Evolutionary conservation across 768 basidiomycete genomes (phyloP).

Genomic region (Leucocoprinus birnbaumii): DNA sequence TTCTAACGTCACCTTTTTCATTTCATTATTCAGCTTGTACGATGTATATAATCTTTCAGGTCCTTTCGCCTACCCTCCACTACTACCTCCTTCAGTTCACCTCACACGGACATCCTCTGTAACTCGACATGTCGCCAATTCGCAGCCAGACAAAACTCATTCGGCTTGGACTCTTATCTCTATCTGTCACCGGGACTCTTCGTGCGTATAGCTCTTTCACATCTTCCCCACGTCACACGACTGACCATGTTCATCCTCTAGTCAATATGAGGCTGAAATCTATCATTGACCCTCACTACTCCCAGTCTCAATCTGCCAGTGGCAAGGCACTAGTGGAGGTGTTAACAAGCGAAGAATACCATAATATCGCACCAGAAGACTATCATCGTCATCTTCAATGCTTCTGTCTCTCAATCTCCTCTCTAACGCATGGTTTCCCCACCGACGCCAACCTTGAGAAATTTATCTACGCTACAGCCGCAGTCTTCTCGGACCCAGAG

Average conservation of each 20-base stretch:
- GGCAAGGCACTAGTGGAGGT: conserved; percentile 7
- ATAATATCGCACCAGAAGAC: not conserved
- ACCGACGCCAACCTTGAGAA: conserved; percentile 5
- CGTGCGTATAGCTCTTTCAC: not conserved
- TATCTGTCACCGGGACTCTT: conserved; percentile 10
- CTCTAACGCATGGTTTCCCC: conserved; percentile 6
- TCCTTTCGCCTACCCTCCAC: not conserved
- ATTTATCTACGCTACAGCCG: conserved; percentile 11
- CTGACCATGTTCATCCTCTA: not conserved
- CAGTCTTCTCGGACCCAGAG: conserved; percentile 12
- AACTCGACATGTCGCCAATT: not conserved
- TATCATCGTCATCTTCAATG: conserved; percentile 11
- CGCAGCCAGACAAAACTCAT: conserved; percentile 10
- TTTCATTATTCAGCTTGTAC: not conserved
- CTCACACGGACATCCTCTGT: no score
- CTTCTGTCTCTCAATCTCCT: conserved; percentile 12
- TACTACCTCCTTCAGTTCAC: not conserved
- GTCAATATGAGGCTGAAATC: conserved; percentile 10
- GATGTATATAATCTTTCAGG: not conserved
- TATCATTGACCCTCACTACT: conserved; percentile 8
- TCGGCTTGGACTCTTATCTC: conserved; percentile 8
- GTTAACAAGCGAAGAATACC: conserved; percentile 9
- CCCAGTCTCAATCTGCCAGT: conserved; percentile 7
- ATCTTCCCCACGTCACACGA: no score
- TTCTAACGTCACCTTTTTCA: not conserved